These are phyloP conservation scores for Fraxinus xanthoxyloides DNA, from an alignment of 305 asterid genomes.

Conservation along the genomic window DNA sequence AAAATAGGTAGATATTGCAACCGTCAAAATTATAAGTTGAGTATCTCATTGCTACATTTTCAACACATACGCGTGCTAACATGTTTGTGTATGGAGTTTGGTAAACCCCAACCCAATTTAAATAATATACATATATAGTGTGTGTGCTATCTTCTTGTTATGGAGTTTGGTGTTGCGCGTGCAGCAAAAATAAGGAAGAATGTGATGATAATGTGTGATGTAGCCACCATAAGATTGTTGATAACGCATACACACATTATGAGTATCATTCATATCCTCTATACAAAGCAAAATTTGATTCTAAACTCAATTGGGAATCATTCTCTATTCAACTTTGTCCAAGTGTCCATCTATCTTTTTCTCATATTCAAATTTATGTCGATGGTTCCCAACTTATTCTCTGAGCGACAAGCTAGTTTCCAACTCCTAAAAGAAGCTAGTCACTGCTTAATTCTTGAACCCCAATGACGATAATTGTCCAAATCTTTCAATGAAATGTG, in stretches of 20 bases:
- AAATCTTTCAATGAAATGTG: not conserved
- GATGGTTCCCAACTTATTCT: not conserved
- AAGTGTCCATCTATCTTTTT: not conserved
- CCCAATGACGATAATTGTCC: not conserved
- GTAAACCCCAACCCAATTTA: not conserved
- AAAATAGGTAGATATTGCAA: not conserved
- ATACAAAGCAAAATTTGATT: not conserved
- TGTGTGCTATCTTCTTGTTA: not conserved
- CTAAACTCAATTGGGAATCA: constrained; percentile 24
- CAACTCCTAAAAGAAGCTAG: not conserved
- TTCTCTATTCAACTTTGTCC: constrained; percentile 3
- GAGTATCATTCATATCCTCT: constrained; percentile 20
- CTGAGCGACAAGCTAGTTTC: not conserved
- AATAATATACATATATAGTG: not conserved
- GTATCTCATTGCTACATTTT: not conserved
- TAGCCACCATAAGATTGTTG: constrained; percentile 38
- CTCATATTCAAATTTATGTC: not conserved
- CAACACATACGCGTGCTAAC: not conserved
- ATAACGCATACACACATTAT: constrained; percentile 34
- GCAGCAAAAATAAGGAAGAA: constrained; percentile 32
- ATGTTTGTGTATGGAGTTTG: not conserved
- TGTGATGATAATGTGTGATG: constrained; percentile 37
- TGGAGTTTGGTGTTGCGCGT: constrained; percentile 46
- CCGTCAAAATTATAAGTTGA: not conserved
- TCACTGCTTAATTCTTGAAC: not conserved